Base-by-base conservation (phyloP, 345 rosid species). In the Mangifera indica region DNA sequence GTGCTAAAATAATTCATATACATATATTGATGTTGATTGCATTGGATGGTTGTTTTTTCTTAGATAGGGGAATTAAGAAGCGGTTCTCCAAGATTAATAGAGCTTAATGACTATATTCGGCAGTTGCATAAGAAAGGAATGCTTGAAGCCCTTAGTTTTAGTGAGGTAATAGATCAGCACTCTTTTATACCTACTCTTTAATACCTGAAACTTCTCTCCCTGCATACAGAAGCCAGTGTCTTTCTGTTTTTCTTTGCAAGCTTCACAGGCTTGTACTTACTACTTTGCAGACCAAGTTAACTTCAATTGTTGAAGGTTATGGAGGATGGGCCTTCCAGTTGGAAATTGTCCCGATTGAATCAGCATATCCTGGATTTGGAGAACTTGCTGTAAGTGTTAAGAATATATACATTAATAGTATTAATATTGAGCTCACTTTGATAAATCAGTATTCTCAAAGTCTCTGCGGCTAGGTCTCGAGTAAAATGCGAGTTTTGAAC, bases 311-410 rank as follows among this genome's bases (percentile, higher is more conserved):
- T 64, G 97, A 92, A 87, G 98, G 99, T 45, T 95, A 91, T 60
- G 97, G 99, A 67, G 99, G 98, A 77, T 92, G 97, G 98, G 99
- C 99, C 52, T 84, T 91, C 26, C 86, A 98, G 67, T 76, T 89
- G 96, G 99, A 95, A 77, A 82, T 95, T 18, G 99, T 92, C 55
- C 89, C 99, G 18, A 88, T 92, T 12, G 99, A 95, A 80, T 95
- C 99, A 29, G 97, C 98, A 17, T 95, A 92, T 76, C 98, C 99
- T 75, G 97, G 99, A 82, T 95, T 86, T 81, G 99, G 99, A 74
- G 97, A 95, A 74, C 86, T 92, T 70, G 88, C 92, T 69, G 98
- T 95, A 83, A 85, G 99, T 86, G 54, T 60, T n/a, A n/a, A n/a
- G n/a, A n/a, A n/a, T n/a, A n/a, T n/a, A 56, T 69, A 26, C 25